phyloP scores from a whole-genome alignment of 306 rosid species.

The Rosa chinensis region DNA sequence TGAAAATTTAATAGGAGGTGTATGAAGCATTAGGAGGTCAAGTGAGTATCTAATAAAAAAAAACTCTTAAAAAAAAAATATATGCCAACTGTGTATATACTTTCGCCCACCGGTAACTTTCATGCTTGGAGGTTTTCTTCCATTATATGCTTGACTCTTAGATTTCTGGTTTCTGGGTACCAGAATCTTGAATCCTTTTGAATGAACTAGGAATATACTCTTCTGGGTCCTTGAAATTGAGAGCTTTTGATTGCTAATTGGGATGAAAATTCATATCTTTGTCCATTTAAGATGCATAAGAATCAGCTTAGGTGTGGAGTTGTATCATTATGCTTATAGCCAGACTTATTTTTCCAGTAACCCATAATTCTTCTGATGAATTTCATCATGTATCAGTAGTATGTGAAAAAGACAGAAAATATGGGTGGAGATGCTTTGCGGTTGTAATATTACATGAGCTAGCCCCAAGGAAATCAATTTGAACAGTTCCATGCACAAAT shows the following conservation, averaged over 20 bases:
- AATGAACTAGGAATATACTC: background rate
- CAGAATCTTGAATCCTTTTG: background rate
- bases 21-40: no score
- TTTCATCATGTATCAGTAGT: no score
- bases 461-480: no score
- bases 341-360: background rate
- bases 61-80: no score
- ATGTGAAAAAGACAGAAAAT: no score
- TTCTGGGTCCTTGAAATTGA: background rate
- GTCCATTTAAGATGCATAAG: background rate
- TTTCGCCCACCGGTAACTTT: no score
- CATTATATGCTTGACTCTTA: background rate
- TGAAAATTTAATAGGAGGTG: no score
- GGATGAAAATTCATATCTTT: background rate
- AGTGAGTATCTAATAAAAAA: no score
- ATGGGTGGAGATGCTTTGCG: no score
- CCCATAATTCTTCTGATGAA: background rate
- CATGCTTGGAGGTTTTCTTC: background rate
- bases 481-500: no score
- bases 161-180: background rate
- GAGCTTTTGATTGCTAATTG: background rate
- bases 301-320: background rate
- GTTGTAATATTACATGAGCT: no score
- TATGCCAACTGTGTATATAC: no score
- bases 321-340: background rate